Percentiles rank a stretch among this genome's conserved stretches.
phyloP scores from a whole-genome alignment of 805 yeast species.

The Candida namnaoensis region DNA sequence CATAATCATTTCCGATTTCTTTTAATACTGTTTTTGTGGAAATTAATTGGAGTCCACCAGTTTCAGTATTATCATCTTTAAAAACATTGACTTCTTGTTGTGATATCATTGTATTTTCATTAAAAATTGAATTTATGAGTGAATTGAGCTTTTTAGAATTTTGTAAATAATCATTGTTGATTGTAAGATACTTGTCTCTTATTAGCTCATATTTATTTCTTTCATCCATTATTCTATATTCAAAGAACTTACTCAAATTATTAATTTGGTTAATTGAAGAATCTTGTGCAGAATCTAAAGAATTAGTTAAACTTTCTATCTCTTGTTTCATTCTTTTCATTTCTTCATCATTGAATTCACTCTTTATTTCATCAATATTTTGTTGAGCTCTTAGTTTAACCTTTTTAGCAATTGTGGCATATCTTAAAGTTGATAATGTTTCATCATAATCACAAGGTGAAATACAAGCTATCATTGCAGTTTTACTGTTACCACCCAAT shows the following conservation, averaged over 20 bases:
- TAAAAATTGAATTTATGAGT: slow-evolving; percentile 1
- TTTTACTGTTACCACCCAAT: slow-evolving; percentile 80
- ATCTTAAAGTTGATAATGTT: slow-evolving; percentile 64
- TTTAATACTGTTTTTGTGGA: neutral
- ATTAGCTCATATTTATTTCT: slow-evolving; percentile 15
- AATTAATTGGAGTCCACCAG: neutral
- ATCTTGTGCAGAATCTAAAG: slow-evolving; percentile 13
- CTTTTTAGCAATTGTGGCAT: slow-evolving; percentile 68
- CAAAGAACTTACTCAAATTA: slow-evolving; percentile 16
- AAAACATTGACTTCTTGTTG: no score
- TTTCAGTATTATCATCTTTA: no score
- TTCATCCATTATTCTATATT: slow-evolving; percentile 18
- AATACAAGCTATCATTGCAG: slow-evolving; percentile 80
- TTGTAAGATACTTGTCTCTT: slow-evolving; percentile 3
- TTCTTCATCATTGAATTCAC: slow-evolving; percentile 7
- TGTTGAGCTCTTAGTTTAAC: slow-evolving; percentile 54
- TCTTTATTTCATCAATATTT: slow-evolving; percentile 22
- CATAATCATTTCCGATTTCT: neutral
- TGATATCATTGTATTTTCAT: neutral
- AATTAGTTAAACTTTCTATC: slow-evolving; percentile 9
- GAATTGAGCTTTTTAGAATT: slow-evolving; percentile 1
- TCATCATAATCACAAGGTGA: slow-evolving; percentile 78
- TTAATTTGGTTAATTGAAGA: slow-evolving; percentile 9
- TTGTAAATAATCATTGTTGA: neutral
- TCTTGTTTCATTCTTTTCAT: slow-evolving; percentile 9